Evolutionary conservation across 2,329 filamentous ascomycete genomes (phyloP).

Genomic region (Colletotrichum tanaceti): DNA sequence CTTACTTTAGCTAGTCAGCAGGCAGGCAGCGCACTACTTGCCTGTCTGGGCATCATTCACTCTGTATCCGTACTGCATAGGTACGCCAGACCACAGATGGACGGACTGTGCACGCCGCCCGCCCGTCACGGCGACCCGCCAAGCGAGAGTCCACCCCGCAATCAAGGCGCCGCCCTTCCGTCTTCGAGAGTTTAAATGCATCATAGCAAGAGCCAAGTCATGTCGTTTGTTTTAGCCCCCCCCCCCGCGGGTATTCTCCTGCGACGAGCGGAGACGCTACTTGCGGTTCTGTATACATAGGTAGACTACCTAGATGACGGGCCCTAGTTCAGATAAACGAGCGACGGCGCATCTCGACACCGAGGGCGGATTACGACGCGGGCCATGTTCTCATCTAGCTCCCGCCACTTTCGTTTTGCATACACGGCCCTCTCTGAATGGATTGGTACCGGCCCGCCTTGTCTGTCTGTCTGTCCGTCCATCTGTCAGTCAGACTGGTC

Average conservation of each 20-base stretch:
- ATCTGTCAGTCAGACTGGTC: too few relatives aligned
- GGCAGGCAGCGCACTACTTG: not conserved
- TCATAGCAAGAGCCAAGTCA: not conserved
- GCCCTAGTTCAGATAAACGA: conserved; percentile 21
- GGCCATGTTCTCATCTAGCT: not conserved
- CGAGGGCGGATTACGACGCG: not conserved
- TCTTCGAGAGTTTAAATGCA: conserved; percentile 3
- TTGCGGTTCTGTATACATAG: conserved; percentile 9
- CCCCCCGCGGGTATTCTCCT: not conserved
- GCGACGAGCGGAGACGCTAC: not conserved
- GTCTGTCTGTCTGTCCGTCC: too few relatives aligned
- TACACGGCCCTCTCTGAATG: not conserved
- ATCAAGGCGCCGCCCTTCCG: conserved; percentile 24
- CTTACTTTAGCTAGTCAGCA: not conserved
- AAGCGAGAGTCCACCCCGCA: conserved; percentile 32
- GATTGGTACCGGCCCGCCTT: too few relatives aligned
- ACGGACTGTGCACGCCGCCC: conserved; percentile 30
- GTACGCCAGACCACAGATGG: not conserved
- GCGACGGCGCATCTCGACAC: conserved; percentile 18
- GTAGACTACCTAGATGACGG: too few relatives aligned
- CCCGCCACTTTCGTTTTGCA: conserved; percentile 17
- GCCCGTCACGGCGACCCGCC: conserved; percentile 19
- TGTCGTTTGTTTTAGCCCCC: not conserved
- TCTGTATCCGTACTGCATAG: too few relatives aligned
- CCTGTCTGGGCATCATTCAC: not conserved